Base-by-base conservation (phyloP, 441 rosid genomes). In the Jatropha multifida region DNA sequence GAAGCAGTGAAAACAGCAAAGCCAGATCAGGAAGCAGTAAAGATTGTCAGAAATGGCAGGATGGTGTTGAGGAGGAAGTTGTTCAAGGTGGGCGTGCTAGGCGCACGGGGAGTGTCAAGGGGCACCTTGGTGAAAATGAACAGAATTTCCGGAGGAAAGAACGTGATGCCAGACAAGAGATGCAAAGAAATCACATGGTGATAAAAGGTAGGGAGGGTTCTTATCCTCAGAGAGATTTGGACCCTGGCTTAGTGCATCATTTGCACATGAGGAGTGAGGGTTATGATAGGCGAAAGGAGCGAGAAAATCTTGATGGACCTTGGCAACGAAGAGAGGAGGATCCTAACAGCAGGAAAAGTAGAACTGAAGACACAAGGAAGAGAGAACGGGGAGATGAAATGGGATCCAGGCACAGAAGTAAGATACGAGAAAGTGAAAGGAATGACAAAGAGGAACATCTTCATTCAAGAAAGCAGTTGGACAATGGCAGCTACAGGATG, bases 1-100 rank as follows among this genome's bases (percentile, higher is more conserved):
- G 97, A 87, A 92, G 97, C 84, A 91, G 96, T 76, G 98, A 92
- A 77, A 87, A 86, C 81, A 91, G 97, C 83, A 92, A 94, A 91
- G 94, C 89, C 74, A 89, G 90, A 85, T 90, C 97, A 64, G 93
- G 90, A 46, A 90, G 94, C 85, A 90, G 93, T 84, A 87, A 87
- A 82, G 97, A 96, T 82, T 55, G 85, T 86, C 91, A 82, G 77
- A 91, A 89, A 82, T 79, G 88, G 82, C 87, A 77, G 71, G 94
- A 88, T 80, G 81, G 85, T 74, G 84, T 80, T 72, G 99, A 91
- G 56, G 98, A 94, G 77, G 97, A 96, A 83, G 86, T 87, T 80
- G 82, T 86, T 79, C 97, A 94, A 85, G 93, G 77, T 77, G 83
- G 87, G 66, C 84, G 79, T 75, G 83, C 82, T 74, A 64, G 82